These are phyloP conservation scores for Sarcodon sp. DNA, from an alignment of 768 basidiomycete genomes.

Conservation along the genomic window DNA sequence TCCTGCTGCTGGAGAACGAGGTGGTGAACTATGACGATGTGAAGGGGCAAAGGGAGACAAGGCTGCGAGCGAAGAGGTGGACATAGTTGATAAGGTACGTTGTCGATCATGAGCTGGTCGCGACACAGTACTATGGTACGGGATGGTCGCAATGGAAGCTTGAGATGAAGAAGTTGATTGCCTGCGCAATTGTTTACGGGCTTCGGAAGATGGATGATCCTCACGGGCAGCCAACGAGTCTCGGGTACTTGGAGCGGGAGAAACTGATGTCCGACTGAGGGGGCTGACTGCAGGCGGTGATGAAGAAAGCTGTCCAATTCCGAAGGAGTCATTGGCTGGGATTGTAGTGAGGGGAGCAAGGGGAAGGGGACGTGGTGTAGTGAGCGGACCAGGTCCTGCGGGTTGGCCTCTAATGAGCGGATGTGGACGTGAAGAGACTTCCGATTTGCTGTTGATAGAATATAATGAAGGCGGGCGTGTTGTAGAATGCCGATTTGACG, in stretches of 20 bases:
- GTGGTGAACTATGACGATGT: constrained; percentile 13
- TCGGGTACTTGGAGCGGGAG: constrained; percentile 13
- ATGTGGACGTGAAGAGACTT: constrained; percentile 39
- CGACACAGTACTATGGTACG: constrained; percentile 15
- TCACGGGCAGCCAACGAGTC: constrained; percentile 11
- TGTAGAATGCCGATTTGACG: constrained; percentile 25
- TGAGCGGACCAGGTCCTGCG: constrained; percentile 27
- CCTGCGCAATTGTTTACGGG: constrained; percentile 23
- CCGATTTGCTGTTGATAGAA: constrained; percentile 28
- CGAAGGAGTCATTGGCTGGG: constrained; percentile 33
- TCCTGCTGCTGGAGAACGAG: constrained; percentile 21
- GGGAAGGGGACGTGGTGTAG: constrained; percentile 30
- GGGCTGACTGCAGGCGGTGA: constrained; percentile 15
- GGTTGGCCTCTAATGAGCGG: constrained; percentile 70
- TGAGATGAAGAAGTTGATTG: constrained; percentile 46
- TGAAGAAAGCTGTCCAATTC: constrained; percentile 25
- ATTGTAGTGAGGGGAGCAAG: constrained; percentile 47
- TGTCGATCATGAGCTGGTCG: constrained; percentile 13
- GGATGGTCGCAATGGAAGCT: constrained; percentile 46
- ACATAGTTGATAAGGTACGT: constrained; percentile 17
- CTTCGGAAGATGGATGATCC: constrained; percentile 8
- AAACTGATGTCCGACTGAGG: constrained; percentile 21
- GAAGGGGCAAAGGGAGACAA: constrained; percentile 13
- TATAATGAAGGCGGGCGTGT: constrained; percentile 55
- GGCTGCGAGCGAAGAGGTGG: constrained; percentile 14